Evolutionary conservation across 192 early-diverging fungal genomes (phyloP).

Genomic region (Umbelopsis sp.): DNA sequence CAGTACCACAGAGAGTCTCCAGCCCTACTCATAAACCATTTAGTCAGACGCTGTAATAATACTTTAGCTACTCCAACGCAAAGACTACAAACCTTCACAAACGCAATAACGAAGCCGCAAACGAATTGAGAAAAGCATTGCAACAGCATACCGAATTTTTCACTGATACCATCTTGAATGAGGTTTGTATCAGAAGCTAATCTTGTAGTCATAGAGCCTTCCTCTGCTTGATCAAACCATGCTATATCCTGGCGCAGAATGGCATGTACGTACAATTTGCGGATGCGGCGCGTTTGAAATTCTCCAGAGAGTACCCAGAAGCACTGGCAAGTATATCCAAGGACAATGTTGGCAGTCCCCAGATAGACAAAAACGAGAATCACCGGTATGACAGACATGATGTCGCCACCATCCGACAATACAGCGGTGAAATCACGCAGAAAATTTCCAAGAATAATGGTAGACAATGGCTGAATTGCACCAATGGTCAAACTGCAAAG

Average conservation of each 20-base stretch:
- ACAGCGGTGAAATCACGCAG: slow-evolving; percentile 6
- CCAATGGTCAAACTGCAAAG: slow-evolving; percentile 30
- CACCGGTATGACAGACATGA: slow-evolving; percentile 21
- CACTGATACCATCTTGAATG: slow-evolving; percentile 84
- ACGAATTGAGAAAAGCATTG: slow-evolving; percentile 66
- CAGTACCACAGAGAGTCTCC: slow-evolving; percentile 82
- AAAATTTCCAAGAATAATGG: slow-evolving; percentile 39
- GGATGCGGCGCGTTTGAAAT: slow-evolving; percentile 69
- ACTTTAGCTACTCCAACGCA: too few species aligned
- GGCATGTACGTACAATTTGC: slow-evolving; percentile 68
- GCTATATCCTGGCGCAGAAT: slow-evolving; percentile 83
- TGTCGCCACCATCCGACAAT: slow-evolving; percentile 3
- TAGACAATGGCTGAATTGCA: slow-evolving; percentile 34
- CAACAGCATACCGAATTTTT: slow-evolving; percentile 76
- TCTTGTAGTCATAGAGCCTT: slow-evolving; percentile 81
- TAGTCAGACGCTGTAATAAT: too few species aligned
- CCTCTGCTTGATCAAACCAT: slow-evolving; percentile 78
- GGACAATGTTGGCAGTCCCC: slow-evolving; percentile 57
- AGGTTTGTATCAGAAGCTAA: slow-evolving; percentile 81
- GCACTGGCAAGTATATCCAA: slow-evolving; percentile 63
- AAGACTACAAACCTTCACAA: slow-evolving; percentile 38
- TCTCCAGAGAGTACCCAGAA: slow-evolving; percentile 57
- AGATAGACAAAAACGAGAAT: slow-evolving; percentile 59
- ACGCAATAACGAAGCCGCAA: slow-evolving; percentile 74
- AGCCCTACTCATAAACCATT: slow-evolving; percentile 43